Base-by-base conservation (phyloP, 768 basidiomycete genomes). In the Psilocybe azurescens region DNA sequence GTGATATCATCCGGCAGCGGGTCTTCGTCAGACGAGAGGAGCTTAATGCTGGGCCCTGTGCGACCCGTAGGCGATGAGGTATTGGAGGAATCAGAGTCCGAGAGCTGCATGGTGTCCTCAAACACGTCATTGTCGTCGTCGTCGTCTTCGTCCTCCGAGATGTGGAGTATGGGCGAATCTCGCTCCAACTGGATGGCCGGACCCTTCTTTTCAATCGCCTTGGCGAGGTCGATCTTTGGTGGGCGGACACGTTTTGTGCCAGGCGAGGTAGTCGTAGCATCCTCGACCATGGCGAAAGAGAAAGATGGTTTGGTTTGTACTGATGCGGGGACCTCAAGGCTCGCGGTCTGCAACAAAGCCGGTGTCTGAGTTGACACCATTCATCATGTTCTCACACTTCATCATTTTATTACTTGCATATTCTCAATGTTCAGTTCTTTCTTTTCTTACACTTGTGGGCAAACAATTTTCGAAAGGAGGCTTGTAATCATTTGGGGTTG, bases 1-100 rank as follows among this genome's bases (percentile, higher is more conserved):
- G 85, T 81, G 58, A 94, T 77, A 64, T 92, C 90, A 66, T 88
- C 90, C 38, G 74, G 72, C n/a, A 72, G 70, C 29, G 74, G 70
- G 53, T 78, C 77, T 29, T 77, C 77, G 33, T 75, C 77, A 7
- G 77, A 71, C 5, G 75, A 71, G 33, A 70, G 65, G 32, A 76
- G 60, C 51, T 69, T 72, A 16, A 72, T 72, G 64, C 67, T 76
- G 70, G 68, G 76, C 69, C 67, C 76, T 24, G 60, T 51, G n/a
- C 54, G 50, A 58, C 51, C 46, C 61, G 63, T 75, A 64, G 65
- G 76, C 64, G 73, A 74, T 59, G 69, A 73, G 49, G 69, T 67
- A 44, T 69, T 70, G 49, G 73, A 74, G 13, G 74, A 75, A 57
- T 78, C 76, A 9, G 77, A 75, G 20, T 78, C 78, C 5, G 79